These are phyloP conservation scores for Didymella glomerata DNA, from an alignment of 2,329 filamentous ascomycete species.

Conservation along the genomic window DNA sequence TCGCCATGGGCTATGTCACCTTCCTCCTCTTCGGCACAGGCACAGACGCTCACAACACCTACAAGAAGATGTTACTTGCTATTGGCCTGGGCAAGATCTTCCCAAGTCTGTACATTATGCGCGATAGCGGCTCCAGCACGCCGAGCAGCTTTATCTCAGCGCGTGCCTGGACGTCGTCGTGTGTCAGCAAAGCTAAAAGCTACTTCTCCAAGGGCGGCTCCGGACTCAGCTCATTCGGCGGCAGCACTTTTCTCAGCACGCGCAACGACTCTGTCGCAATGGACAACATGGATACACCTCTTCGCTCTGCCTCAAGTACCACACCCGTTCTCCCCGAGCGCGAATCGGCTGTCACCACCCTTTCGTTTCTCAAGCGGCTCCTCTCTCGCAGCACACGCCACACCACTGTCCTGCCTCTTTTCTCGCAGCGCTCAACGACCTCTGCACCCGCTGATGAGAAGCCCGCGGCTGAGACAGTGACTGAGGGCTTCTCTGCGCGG, in stretches of 20 bases:
- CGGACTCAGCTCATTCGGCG: constrained; percentile 22
- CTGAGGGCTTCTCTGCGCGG: constrained; percentile 28
- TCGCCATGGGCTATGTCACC: constrained; percentile 62
- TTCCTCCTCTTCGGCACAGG: constrained; percentile 74
- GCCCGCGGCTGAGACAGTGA: constrained; percentile 3
- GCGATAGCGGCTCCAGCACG: constrained; percentile 26
- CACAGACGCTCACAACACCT: constrained; percentile 60
- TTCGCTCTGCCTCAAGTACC: constrained; percentile 25
- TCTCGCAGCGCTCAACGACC: constrained; percentile 11
- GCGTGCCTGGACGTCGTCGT: constrained; percentile 28
- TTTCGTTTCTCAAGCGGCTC: constrained; percentile 33
- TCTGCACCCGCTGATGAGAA: not conserved
- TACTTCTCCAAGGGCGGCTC: constrained; percentile 29
- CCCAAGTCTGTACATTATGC: constrained; percentile 36
- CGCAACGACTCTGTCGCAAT: constrained; percentile 25
- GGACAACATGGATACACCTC: not conserved
- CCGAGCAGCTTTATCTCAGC: constrained; percentile 28
- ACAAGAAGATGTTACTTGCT: constrained; percentile 36
- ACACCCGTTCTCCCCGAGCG: constrained; percentile 9
- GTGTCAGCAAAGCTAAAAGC: constrained; percentile 38
- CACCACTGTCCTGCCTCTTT: constrained; percentile 33
- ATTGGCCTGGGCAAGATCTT: constrained; percentile 44
- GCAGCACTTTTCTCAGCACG: constrained; percentile 24
- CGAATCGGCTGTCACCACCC: not conserved
- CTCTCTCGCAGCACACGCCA: constrained; percentile 23